A percentile compares a stretch with the other conserved stretches of the same genome.
Conservation (phyloP, 805 yeast species). For the Sugiyamaella boreocaroliniensis region DNA sequence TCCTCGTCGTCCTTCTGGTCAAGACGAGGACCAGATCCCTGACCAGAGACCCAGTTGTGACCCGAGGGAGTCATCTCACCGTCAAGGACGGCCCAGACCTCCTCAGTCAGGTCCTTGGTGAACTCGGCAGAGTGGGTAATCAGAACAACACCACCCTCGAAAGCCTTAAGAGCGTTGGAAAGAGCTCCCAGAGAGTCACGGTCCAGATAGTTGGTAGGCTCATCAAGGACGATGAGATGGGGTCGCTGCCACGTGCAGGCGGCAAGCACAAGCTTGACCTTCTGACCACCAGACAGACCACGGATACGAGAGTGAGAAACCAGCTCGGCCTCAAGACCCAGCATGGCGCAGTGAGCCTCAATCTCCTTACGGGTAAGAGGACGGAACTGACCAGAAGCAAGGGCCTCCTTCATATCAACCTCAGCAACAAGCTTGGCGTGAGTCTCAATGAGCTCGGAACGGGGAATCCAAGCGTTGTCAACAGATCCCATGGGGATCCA, state of each 20-base stretch:
- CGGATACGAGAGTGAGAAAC: constrained; percentile 99
- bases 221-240: constrained; percentile 97
- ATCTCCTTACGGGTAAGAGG: constrained; percentile 99
- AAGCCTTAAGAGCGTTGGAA: constrained; percentile 96
- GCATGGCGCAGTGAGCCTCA: constrained; percentile 96
- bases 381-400: constrained; percentile 99
- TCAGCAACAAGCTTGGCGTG: constrained; percentile 99
- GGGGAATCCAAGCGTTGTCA: constrained; percentile 99
- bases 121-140: constrained; percentile 99
- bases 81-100: constrained; percentile 99
- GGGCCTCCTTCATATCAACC: constrained; percentile 99
- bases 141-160: constrained; percentile 99
- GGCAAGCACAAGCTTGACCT: constrained; percentile 98
- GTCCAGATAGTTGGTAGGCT: constrained; percentile 99
- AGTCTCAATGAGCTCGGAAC: constrained; percentile 95
- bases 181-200: constrained; percentile 99
- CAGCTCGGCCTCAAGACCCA: constrained; percentile 98
- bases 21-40: constrained; percentile 99
- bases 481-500: constrained; percentile 99
- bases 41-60: constrained; percentile 99
- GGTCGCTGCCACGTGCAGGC: constrained; percentile 99
- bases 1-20: constrained; percentile 93
- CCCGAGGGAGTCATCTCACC: constrained; percentile 99
- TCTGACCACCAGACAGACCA: constrained; percentile 99
- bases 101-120: constrained; percentile 98